Conservation (phyloP, 2,329 filamentous ascomycete genomes). For the Neonectria ditissima region DNA sequence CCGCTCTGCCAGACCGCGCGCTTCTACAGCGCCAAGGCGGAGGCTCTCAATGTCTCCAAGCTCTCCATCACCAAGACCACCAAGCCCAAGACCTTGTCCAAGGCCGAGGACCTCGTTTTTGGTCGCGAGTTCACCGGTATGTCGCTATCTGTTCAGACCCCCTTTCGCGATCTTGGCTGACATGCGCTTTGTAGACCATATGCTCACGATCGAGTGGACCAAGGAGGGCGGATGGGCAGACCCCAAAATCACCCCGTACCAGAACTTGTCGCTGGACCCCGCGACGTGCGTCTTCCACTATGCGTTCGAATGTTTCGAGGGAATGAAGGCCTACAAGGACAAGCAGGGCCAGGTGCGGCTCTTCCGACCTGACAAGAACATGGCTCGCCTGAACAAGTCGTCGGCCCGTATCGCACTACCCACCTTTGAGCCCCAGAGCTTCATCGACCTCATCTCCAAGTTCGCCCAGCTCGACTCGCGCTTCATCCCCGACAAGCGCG, state of each 20-base stretch:
- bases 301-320: conserved; percentile 97
- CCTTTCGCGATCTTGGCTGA: conserved; percentile 23
- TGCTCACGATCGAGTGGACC: conserved; percentile 96
- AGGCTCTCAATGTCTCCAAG: conserved; percentile 79
- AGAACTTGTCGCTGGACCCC: conserved; percentile 96
- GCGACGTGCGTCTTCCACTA: conserved; percentile 99
- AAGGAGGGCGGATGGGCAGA: conserved; percentile 84
- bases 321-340: conserved; percentile 99
- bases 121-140: conserved; percentile 90
- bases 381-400: conserved; percentile 93
- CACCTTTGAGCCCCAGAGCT: conserved; percentile 78
- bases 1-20: conserved; percentile 48
- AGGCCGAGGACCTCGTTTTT: conserved; percentile 88
- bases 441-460: conserved; percentile 85
- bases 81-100: conserved; percentile 78
- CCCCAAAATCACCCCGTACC: conserved; percentile 90
- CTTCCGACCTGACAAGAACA: conserved; percentile 96
- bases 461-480: conserved; percentile 85
- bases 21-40: conserved; percentile 65
- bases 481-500: conserved; percentile 87
- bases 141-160: conserved; percentile 21
- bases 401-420: conserved; percentile 92
- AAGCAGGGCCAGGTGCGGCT: conserved; percentile 80
- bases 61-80: conserved; percentile 80
- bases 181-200: conserved; percentile 76